Evolutionary conservation across 495 filamentous ascomycete species (phyloP).

Genomic region (Hypoxylon subgilvum): DNA sequence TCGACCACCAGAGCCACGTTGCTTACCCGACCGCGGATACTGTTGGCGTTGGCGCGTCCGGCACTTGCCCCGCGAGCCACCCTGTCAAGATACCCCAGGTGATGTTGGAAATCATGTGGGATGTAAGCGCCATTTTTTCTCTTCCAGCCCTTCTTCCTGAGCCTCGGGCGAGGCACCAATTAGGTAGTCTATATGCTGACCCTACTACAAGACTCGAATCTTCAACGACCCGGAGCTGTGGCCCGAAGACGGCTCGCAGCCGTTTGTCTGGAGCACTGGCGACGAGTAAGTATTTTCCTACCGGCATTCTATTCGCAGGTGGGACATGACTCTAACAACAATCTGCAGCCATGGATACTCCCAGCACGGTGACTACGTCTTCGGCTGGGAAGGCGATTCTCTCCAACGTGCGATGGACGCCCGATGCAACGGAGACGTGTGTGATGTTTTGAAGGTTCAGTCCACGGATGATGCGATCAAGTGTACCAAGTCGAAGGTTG

Average conservation of each 20-base stretch:
- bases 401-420: slow-evolving; percentile 51
- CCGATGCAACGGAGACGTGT: slow-evolving; percentile 44
- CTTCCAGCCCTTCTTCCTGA: background rate
- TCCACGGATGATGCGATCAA: slow-evolving; percentile 43
- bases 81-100: slow-evolving; percentile 49
- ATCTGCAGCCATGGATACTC: slow-evolving; percentile 40
- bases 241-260: slow-evolving; percentile 46
- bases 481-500: slow-evolving; percentile 49
- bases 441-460: slow-evolving; percentile 45
- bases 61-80: slow-evolving; percentile 68
- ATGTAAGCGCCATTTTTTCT: slow-evolving; percentile 37
- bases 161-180: background rate
- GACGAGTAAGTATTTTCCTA: slow-evolving; percentile 42
- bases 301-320: background rate
- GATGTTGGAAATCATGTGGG: slow-evolving; percentile 46
- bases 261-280: slow-evolving; percentile 41
- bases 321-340: slow-evolving; percentile 10
- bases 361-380: slow-evolving; percentile 51
- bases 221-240: slow-evolving; percentile 47
- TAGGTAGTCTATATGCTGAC: background rate
- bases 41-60: slow-evolving; percentile 41
- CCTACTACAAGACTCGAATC: slow-evolving; percentile 35
- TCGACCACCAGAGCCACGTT: slow-evolving; percentile 65
- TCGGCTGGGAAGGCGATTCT: slow-evolving; percentile 48
- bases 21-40: slow-evolving; percentile 49